Evolutionary conservation across 2,329 filamentous ascomycete species (phyloP).

Genomic region (Fusarium agapanthi): DNA sequence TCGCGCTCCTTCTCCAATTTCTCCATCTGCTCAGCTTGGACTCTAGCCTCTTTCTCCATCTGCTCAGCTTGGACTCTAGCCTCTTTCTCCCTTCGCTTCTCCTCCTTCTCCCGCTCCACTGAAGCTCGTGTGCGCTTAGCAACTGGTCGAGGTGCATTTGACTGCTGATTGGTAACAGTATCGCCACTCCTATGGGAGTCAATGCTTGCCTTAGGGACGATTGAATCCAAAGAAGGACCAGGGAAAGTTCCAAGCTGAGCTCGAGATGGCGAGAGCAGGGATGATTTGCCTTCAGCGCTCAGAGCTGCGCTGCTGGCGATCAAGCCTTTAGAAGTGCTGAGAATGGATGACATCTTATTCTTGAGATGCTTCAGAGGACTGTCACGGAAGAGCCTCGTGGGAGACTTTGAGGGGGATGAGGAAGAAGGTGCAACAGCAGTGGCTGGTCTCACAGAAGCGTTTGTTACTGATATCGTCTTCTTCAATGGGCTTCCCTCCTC

Average conservation of each 20-base stretch:
- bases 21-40: conserved; percentile 66
- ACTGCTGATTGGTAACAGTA: conserved; percentile 23
- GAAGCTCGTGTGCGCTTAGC: conserved; percentile 65
- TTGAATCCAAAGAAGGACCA: conserved; percentile 59
- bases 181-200: conserved; percentile 34
- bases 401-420: conserved; percentile 64
- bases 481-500: conserved; percentile 52
- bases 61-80: conserved; percentile 68
- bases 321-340: conserved; percentile 86
- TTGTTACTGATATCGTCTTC: conserved; percentile 70
- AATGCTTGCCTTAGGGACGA: conserved; percentile 44
- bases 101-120: conserved; percentile 68
- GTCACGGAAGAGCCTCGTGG: conserved; percentile 67
- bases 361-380: conserved; percentile 92
- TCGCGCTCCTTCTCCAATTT: conserved; percentile 74
- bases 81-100: conserved; percentile 73
- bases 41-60: conserved; percentile 70
- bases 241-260: conserved; percentile 55
- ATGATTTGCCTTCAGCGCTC: conserved; percentile 69
- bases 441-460: conserved; percentile 60
- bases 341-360: conserved; percentile 88
- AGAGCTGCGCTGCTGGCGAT: conserved; percentile 78
- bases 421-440: conserved; percentile 51
- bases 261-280: conserved; percentile 63
- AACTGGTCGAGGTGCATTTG: conserved; percentile 55